A percentile compares a stretch with the other conserved stretches of the same genome.
These are phyloP conservation scores for Pseudogymnoascus verrucosus DNA, from an alignment of 2,329 filamentous ascomycete genomes.

Conservation along the genomic window DNA sequence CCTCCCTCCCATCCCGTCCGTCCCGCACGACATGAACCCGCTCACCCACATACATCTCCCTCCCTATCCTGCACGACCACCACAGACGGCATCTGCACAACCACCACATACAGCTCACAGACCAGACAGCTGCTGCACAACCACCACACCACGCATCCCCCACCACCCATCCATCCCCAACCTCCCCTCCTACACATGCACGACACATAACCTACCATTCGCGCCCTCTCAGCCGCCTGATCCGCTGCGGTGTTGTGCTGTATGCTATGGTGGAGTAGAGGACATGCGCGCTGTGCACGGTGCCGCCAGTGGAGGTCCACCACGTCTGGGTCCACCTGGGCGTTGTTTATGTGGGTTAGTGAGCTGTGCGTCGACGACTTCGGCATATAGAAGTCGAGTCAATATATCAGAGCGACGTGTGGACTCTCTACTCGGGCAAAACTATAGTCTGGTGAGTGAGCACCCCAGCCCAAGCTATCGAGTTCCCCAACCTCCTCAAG, in stretches of 20 bases:
- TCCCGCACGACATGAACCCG: not conserved
- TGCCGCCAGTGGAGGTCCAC: not conserved
- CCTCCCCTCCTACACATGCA: not conserved
- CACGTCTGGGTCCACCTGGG: not conserved
- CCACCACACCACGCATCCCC: not conserved
- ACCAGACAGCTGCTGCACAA: not conserved
- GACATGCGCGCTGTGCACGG: not conserved
- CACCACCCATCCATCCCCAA: not conserved
- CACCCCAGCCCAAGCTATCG: no score
- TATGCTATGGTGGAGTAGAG: no score
- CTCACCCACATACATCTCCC: not conserved
- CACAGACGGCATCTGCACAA: not conserved
- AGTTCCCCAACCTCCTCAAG: not conserved
- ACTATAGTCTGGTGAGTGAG: not conserved
- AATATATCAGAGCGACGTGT: not conserved
- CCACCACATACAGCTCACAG: no score
- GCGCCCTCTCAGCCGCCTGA: not conserved
- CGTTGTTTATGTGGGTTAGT: not conserved
- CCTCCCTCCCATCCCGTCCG: not conserved
- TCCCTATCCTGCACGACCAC: not conserved
- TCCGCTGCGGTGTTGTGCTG: not conserved
- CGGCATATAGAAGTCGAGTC: not conserved
- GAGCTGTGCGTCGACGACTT: not conserved
- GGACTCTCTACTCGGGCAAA: not conserved
- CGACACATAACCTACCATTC: not conserved